Percentiles rank a stretch among this genome's conserved stretches.
Conservation (phyloP, 768 basidiomycete genomes). For the Auricularia sp. region DNA sequence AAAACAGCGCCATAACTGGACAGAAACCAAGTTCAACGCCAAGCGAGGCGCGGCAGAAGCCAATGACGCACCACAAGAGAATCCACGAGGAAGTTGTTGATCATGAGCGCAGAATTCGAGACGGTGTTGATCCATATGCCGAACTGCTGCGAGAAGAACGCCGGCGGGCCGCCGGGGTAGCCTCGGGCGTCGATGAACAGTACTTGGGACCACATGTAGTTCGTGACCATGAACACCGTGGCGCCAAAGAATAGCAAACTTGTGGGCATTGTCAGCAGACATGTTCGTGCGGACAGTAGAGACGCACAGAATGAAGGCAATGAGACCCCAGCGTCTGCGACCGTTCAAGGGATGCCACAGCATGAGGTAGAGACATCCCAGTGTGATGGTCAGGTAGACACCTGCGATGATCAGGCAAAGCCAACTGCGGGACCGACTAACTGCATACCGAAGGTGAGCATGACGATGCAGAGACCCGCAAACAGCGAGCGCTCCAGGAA, state of each 20-base stretch:
- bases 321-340: background rate
- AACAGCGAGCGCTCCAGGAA: background rate
- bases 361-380: background rate
- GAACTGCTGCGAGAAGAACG: background rate
- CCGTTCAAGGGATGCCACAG: background rate
- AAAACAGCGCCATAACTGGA: background rate
- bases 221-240: background rate
- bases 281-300: background rate
- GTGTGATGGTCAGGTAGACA: background rate
- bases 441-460: background rate
- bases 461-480: background rate
- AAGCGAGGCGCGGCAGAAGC: background rate
- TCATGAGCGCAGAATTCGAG: background rate
- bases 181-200: background rate
- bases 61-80: background rate
- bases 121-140: constrained; percentile 1
- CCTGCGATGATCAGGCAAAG: background rate
- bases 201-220: background rate
- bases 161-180: background rate
- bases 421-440: background rate
- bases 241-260: background rate
- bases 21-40: background rate
- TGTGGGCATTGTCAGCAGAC: background rate
- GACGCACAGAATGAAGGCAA: background rate
- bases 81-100: background rate